Conservation (phyloP, 208 protist genomes). For the Acanthamoeba lenticulata region DNA sequence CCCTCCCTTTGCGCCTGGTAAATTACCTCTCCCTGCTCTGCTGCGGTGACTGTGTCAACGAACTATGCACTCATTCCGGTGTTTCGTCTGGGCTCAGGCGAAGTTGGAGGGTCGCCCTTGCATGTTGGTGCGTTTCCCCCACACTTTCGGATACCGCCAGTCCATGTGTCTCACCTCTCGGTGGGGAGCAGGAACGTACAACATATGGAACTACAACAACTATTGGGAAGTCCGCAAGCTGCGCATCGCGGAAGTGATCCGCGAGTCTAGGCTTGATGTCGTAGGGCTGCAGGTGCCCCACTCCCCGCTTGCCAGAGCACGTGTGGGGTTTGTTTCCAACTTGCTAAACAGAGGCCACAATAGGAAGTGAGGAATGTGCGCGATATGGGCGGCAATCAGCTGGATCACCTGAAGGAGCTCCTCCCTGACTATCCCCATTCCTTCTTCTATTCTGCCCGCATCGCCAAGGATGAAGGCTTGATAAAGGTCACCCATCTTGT, state of each 20-base stretch:
- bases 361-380: conserved; percentile 13
- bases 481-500: too few relatives aligned
- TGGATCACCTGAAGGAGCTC: neutral
- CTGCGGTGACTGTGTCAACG: neutral
- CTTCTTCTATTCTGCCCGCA: neutral
- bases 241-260: neutral
- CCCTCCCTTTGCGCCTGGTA: neutral
- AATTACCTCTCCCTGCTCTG: neutral
- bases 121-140: neutral
- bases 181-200: neutral
- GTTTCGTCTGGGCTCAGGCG: neutral
- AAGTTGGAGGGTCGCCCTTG: neutral
- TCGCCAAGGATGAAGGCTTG: neutral
- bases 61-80: neutral
- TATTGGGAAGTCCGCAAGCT: neutral
- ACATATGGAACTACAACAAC: conserved; percentile 38
- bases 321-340: too few relatives aligned
- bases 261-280: neutral
- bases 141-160: neutral
- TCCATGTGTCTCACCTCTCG: neutral
- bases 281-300: neutral
- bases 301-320: neutral
- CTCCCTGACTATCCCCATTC: neutral
- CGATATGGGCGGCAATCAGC: neutral
- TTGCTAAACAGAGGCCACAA: neutral